Evolutionary conservation across 1,284 basidiomycete genomes (phyloP).

Genomic region (Ceratobasidium sp.): DNA sequence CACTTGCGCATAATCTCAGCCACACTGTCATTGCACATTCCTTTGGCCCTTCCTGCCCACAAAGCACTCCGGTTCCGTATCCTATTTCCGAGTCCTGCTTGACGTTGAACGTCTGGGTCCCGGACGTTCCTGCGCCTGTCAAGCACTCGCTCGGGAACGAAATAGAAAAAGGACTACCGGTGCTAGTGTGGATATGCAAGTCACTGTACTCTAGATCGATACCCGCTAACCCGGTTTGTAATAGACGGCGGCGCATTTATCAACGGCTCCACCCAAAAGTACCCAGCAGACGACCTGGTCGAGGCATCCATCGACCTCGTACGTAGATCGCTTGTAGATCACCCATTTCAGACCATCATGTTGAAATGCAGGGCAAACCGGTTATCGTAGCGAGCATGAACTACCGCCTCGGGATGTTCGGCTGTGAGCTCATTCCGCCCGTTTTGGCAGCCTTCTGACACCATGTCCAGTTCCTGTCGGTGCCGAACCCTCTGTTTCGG

Average conservation of each 20-base stretch:
- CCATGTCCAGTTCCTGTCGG: constrained; percentile 42
- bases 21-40: background rate
- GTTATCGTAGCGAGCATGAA: constrained; percentile 53
- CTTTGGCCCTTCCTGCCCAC: constrained; percentile 30
- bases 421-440: constrained; percentile 53
- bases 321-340: background rate
- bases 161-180: constrained; percentile 47
- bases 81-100: constrained; percentile 53
- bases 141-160: constrained; percentile 6
- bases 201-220: background rate
- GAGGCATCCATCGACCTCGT: constrained; percentile 31
- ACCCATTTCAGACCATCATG: background rate
- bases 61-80: constrained; percentile 40
- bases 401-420: constrained; percentile 56
- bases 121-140: constrained; percentile 14
- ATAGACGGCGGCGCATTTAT: constrained; percentile 50
- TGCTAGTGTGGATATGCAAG: constrained; percentile 49
- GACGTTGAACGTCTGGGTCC: constrained; percentile 51
- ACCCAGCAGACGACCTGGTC: constrained; percentile 38
- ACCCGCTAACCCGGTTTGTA: background rate
- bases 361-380: constrained; percentile 46
- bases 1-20: constrained; percentile 46
- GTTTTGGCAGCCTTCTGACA: background rate
- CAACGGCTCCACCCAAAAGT: constrained; percentile 41
- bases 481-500: constrained; percentile 48